Base-by-base conservation (phyloP, 768 basidiomycete genomes). In the Naganishia vaughanmartiniae region DNA sequence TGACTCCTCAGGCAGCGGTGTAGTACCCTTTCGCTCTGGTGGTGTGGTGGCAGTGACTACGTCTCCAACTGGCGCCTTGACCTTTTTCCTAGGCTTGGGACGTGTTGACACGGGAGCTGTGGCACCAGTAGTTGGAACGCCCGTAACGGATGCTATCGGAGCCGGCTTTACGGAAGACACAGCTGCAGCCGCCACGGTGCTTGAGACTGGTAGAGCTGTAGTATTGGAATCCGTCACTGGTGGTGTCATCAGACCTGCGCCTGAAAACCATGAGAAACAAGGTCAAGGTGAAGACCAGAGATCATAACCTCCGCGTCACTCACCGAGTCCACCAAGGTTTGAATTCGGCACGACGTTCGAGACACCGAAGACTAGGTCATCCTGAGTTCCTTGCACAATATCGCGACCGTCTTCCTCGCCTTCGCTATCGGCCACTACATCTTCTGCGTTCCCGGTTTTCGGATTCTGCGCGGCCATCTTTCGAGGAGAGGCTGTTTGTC, bases 401-500 rank as follows among this genome's bases (percentile, higher is more conserved):
- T 58, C 57, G 30, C 21, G 33, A 17, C 21, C 31, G 21, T 63
- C 60, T 21, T 63, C 60, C 60, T 63, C 60, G n/a, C 60, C 60
- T n/a, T 63, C 60, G 39, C 60, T 63, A 17, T 63, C 60, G 2
- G 60, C 60, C 12, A 63, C 60, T 7, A 63, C 46, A 45, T 63
- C 60, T 12, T 63, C 60, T 10, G 60, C 39, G 17, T 24, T 63
- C 17, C 12, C 39, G 15, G 39, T 63, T 14, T 5, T 26, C 12
- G n/a, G 21, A 17, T 42, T 63, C 31, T 45, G 24, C 24, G 4
- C 39, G 24, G 24, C 24, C 39, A 11, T 17, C 28, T 19, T 42
- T 24, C 60, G 21, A 24, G 60, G 26, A 24, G 11, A 4, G 14
- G 10, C 31, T 24, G 57, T 3, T 24, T 58, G n/a, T 21, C 57